Base-by-base conservation (phyloP, 2,329 filamentous ascomycete genomes). In the Pseudogymnoascus sp. region DNA sequence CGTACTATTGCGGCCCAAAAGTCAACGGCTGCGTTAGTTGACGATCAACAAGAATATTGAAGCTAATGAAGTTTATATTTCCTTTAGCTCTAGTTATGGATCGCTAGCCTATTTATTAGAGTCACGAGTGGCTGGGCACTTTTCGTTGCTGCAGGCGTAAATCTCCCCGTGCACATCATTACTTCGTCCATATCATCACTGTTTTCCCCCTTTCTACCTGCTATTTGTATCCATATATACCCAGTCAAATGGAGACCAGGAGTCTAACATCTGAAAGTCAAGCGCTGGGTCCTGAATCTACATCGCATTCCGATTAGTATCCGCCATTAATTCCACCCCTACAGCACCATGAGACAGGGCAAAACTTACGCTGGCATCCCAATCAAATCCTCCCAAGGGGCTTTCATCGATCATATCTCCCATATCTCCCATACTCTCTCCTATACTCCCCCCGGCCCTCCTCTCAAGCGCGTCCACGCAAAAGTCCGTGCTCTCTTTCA, bases 401-500 rank as follows among this genome's bases (percentile, higher is more conserved):
- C 43, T 54, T 54, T 54, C 43, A 4, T 54, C 43, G 9, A 54
- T 6, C 25, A 18, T 32, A 54, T 54, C 28, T n/a, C 8, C 43
- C 25, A 18, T 32, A 54, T 54, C 28, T n/a, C 8, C 43, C 25
- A 54, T 54, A 32, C 43, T 54, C n/a, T 18, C 25, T 3, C 43
- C 43, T 32, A 18, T 25, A 9, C 43, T 54, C 1, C n/a, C 43
- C 16, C 43, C 37, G 20, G 43, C 35, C 34, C 28, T 62, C 20
- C 37, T 37, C 9, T 50, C 43, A 39, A 58, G 58, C n/a, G 30
- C 16, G 18, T 25, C 32, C 20, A 50, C 43, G 39, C 58, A 60
- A 32, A 62, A 41, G 1, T 32, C 43, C 22, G 58, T 35, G 18
- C 61, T 50, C 38, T 43, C 39, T 30, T 54, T 60, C n/a, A 47